Percentiles rank a stretch among this genome's conserved stretches.
These are phyloP conservation scores for Aciculoconidium aculeatum DNA, from an alignment of 805 yeast species.

Conservation along the genomic window DNA sequence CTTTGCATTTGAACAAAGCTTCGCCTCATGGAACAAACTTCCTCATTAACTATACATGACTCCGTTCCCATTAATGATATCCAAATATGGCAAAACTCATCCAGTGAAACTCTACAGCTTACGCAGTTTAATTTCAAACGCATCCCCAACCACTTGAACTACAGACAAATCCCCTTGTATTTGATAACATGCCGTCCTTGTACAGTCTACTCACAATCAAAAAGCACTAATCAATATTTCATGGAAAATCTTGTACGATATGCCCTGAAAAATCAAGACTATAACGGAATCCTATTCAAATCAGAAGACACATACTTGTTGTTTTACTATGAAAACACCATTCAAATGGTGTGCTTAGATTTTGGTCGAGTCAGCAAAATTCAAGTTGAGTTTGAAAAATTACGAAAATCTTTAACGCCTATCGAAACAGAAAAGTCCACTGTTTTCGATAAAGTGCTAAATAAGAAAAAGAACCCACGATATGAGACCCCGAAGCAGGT, in stretches of 20 bases:
- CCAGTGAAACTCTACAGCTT: not conserved
- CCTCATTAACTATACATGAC: slow-evolving; percentile 3
- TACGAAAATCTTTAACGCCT: too few species aligned
- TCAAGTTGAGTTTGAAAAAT: too few species aligned
- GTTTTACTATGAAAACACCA: slow-evolving; percentile 16
- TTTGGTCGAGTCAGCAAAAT: too few species aligned
- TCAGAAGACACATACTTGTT: slow-evolving; percentile 14
- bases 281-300: slow-evolving; percentile 16
- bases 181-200: slow-evolving; percentile 15
- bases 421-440: not conserved
- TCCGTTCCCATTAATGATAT: slow-evolving; percentile 12
- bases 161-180: slow-evolving; percentile 19
- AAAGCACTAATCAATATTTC: slow-evolving; percentile 16
- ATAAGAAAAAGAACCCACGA: slow-evolving; percentile 18
- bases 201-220: slow-evolving; percentile 17
- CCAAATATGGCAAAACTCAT: slow-evolving; percentile 16
- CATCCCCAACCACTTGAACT: slow-evolving; percentile 12
- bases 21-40: not conserved
- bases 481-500: slow-evolving; percentile 4
- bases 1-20: not conserved
- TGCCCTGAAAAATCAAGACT: slow-evolving; percentile 4
- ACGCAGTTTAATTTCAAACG: slow-evolving; percentile 1
- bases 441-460: slow-evolving; percentile 32
- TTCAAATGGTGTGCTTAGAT: too few species aligned
- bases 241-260: slow-evolving; percentile 10